Conservation (phyloP, 2,329 filamentous ascomycete species). For the Aspergillus intermedius region DNA sequence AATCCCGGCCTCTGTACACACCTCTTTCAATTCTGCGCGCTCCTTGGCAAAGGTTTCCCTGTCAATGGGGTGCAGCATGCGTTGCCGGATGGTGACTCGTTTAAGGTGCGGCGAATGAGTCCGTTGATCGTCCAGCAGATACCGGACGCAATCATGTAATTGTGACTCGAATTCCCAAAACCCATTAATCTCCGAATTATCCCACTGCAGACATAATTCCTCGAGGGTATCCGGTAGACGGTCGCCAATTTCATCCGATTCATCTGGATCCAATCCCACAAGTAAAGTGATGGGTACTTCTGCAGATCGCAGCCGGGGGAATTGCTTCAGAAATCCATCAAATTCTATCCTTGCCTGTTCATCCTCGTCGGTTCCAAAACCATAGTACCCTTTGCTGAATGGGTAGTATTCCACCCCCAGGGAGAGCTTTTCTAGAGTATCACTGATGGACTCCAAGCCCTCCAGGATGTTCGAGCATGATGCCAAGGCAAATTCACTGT, state of each 20-base stretch:
- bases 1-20: background rate
- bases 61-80: background rate
- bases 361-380: background rate
- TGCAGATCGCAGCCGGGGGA: background rate
- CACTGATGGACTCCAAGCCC: background rate
- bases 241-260: background rate
- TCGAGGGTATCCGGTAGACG: background rate
- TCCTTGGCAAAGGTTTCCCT: background rate
- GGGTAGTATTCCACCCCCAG: conserved; percentile 4
- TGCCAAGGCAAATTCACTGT: background rate
- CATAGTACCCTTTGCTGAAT: background rate
- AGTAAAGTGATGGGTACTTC: conserved; percentile 3
- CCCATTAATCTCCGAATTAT: background rate
- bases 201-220: conserved; percentile 3
- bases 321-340: background rate
- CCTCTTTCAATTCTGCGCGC: background rate
- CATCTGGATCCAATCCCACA: background rate
- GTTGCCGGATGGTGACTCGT: background rate
- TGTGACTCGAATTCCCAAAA: background rate
- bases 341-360: background rate
- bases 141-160: conserved; percentile 2
- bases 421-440: conserved; percentile 2
- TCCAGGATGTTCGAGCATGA: background rate
- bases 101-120: background rate
- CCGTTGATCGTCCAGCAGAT: background rate